These are phyloP conservation scores for Epichloe uncinata DNA, from an alignment of 2,329 filamentous ascomycete species.

Conservation along the genomic window DNA sequence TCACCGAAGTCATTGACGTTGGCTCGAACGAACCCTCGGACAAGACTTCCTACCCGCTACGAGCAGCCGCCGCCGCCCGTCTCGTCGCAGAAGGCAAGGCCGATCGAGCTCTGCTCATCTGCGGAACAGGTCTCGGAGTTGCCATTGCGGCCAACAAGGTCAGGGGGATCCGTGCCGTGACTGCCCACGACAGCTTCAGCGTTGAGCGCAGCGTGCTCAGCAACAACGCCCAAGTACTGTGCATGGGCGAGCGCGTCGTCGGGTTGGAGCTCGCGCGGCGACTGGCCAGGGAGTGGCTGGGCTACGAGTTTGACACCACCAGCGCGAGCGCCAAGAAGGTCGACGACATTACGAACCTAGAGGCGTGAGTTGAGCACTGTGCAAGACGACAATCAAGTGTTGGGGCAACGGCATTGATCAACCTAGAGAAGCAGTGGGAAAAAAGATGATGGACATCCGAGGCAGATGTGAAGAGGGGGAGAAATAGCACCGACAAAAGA, in stretches of 20 bases:
- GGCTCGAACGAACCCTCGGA: conserved; percentile 53
- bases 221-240: conserved; percentile 79
- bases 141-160: conserved; percentile 87
- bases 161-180: conserved; percentile 77
- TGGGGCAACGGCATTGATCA: too few relatives aligned
- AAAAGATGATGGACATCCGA: neutral
- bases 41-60: conserved; percentile 72
- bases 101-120: conserved; percentile 71
- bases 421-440: neutral
- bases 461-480: too few relatives aligned
- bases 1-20: conserved; percentile 58
- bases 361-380: conserved; percentile 10
- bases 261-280: conserved; percentile 68
- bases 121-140: conserved; percentile 76
- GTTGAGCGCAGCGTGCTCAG: conserved; percentile 70
- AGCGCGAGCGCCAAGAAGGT: conserved; percentile 33
- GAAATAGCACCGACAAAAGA: neutral
- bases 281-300: conserved; percentile 73
- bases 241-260: conserved; percentile 73
- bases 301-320: conserved; percentile 62
- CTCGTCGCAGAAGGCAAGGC: conserved; percentile 49
- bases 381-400: too few relatives aligned
- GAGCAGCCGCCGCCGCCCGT: conserved; percentile 58
- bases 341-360: conserved; percentile 27
- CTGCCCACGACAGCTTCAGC: conserved; percentile 74